Percentiles rank a stretch among this genome's conserved stretches.
Conservation (phyloP, 371 early-diverging fungal genomes). For the Massospora cicadina region DNA sequence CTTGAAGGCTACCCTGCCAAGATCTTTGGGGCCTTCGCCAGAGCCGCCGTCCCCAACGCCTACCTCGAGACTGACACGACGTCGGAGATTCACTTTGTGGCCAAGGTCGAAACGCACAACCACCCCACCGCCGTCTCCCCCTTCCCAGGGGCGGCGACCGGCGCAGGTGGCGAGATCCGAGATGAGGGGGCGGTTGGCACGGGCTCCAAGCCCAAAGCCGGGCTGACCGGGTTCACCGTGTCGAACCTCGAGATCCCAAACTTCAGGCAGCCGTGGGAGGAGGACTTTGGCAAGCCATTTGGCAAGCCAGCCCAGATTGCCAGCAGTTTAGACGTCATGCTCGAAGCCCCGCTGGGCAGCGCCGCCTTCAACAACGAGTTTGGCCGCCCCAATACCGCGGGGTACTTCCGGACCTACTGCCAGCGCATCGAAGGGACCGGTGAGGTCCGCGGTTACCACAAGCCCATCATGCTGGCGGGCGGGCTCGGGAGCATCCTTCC, state of each 20-base stretch:
- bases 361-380: constrained; percentile 97
- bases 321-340: constrained; percentile 85
- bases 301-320: constrained; percentile 83
- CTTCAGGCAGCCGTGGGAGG: constrained; percentile 83
- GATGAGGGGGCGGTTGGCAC: constrained; percentile 94
- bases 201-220: constrained; percentile 88
- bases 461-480: constrained; percentile 97
- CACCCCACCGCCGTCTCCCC: constrained; percentile 97
- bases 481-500: constrained; percentile 84
- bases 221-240: constrained; percentile 82
- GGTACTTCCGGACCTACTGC: constrained; percentile 91
- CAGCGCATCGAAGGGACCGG: constrained; percentile 36
- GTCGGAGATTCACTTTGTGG: constrained; percentile 66
- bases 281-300: constrained; percentile 62
- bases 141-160: constrained; percentile 87
- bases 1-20: constrained; percentile 58
- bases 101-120: constrained; percentile 96
- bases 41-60: constrained; percentile 18
- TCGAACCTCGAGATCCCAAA: constrained; percentile 84
- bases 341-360: constrained; percentile 88
- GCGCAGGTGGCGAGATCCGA: constrained; percentile 93
- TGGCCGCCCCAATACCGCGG: constrained; percentile 84
- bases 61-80: constrained; percentile 28
- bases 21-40: constrained; percentile 41
- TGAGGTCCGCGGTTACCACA: constrained; percentile 85